Base-by-base conservation (phyloP, 2,329 filamentous ascomycete species). In the Fusarium sp. region DNA sequence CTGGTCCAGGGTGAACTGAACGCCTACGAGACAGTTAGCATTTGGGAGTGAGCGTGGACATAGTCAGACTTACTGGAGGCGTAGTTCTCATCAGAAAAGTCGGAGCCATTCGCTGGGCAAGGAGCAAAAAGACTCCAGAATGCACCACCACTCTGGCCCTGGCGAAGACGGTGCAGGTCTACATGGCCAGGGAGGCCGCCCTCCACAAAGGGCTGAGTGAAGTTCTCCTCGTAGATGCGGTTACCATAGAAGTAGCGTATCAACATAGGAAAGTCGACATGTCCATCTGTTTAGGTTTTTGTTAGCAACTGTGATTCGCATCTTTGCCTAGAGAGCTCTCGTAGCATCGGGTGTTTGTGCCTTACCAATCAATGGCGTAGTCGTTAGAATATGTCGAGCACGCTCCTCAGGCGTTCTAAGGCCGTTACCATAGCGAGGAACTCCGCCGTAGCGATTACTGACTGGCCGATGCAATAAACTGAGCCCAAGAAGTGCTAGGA, bases 41-140 rank as follows among this genome's bases (percentile, higher is more conserved):
- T 16, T 8, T 11, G 20, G 2, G 2, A 35, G 27, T 50, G 7
- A 27, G 20, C 4, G 1, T n/a, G 24, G 9, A 29, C 29, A 24
- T 11, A 8, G 8, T 16, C 31, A 11, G n/a, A 59, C 88, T 81
- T 83, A 93, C 92, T 92, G 9, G 87, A 82, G 7, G 88, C 89
- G 79, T 95, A 95, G 78, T 91, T 93, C 63, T 87, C 89, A 77
- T 95, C 89, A 0, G 92, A 93, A 79, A 94, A 95, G 82, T 97
- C 91, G 6, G 88, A 88, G 56, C 90, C 91, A 78, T 96, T 91
- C 13, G 83, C 82, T 0, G 95, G 95, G 79, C 95, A 98, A 0
- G 90, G 90, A 45, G 93, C 91, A 78, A 88, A 98, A 11, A 97
- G 94, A 80, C 93, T 95, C 96, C 95, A 98, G 81, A 98, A 98